Percentiles rank a stretch among this genome's conserved stretches.
Evolutionary conservation across 176 grass and related monocot species (phyloP).

Genomic region (Oryza meyeriana): DNA sequence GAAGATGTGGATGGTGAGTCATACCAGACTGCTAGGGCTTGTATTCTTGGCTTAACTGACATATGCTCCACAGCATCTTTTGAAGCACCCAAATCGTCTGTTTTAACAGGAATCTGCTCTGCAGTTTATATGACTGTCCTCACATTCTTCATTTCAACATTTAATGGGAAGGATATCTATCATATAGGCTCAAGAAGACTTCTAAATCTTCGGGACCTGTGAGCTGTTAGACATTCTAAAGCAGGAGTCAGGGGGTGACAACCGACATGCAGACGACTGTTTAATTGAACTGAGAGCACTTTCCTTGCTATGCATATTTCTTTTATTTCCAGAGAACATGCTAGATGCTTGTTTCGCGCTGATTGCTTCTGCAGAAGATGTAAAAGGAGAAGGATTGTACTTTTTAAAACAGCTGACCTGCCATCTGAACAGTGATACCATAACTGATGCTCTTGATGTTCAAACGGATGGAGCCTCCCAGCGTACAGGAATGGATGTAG

Average conservation of each 20-base stretch:
- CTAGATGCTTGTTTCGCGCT: conserved; percentile 74
- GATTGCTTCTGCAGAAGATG: conserved; percentile 58
- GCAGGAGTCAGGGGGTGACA: conserved; percentile 44
- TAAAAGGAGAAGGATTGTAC: conserved; percentile 53
- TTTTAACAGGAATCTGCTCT: conserved; percentile 75
- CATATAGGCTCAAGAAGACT: conserved; percentile 44
- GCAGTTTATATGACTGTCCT: conserved; percentile 69
- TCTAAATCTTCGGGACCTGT: conserved; percentile 55
- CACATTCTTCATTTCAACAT: conserved; percentile 83
- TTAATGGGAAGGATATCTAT: conserved; percentile 84
- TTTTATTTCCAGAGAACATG: conserved; percentile 71
- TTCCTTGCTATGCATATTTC: conserved; percentile 79
- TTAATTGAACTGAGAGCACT: conserved; percentile 73
- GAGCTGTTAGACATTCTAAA: conserved; percentile 58
- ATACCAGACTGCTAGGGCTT: conserved; percentile 65
- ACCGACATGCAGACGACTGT: conserved; percentile 38
- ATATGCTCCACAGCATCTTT: conserved; percentile 77
- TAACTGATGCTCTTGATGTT: conserved; percentile 39
- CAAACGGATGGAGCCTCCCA: conserved; percentile 24
- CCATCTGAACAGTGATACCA: conserved; percentile 43
- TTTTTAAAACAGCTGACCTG: conserved; percentile 80
- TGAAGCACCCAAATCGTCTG: conserved; percentile 76
- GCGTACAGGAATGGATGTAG: conserved; percentile 32
- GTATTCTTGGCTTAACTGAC: conserved; percentile 79
- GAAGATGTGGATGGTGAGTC: conserved; percentile 50